Evolutionary conservation across 495 filamentous ascomycete genomes (phyloP).

Genomic region (Neurospora discreta): DNA sequence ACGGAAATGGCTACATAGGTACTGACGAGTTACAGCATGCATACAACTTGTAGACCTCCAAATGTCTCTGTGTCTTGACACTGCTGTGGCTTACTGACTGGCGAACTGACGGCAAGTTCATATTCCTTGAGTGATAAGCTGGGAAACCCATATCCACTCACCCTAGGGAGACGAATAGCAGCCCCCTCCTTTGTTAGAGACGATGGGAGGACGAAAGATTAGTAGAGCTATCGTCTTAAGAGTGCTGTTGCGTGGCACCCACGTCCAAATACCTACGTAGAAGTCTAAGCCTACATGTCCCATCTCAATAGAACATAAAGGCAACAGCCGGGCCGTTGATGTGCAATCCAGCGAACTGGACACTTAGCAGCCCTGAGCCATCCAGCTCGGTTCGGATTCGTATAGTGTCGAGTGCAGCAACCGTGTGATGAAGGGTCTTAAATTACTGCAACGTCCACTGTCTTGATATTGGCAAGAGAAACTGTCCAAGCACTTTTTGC

Average conservation of each 20-base stretch:
- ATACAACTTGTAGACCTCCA: neutral
- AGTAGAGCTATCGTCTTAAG: neutral
- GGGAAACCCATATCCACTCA: neutral
- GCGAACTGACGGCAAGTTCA: neutral
- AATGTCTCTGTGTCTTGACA: neutral
- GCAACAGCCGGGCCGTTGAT: neutral
- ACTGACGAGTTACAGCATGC: neutral
- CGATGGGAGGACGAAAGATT: neutral
- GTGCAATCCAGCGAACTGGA: neutral
- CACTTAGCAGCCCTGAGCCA: neutral
- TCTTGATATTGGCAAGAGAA: no score
- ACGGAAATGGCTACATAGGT: neutral
- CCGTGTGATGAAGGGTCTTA: neutral
- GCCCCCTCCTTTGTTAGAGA: neutral
- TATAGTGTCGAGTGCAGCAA: neutral
- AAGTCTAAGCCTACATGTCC: neutral
- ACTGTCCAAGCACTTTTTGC: neutral
- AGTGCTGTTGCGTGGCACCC: neutral
- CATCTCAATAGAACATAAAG: neutral
- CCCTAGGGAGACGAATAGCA: neutral
- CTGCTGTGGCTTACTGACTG: neutral
- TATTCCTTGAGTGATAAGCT: neutral
- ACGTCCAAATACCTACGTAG: neutral
- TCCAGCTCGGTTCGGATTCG: neutral
- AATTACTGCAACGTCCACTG: no score